Evolutionary conservation across 768 basidiomycete genomes (phyloP), one percentile per base, ranked within the genome.

Genomic region (Panus rudis): DNA sequence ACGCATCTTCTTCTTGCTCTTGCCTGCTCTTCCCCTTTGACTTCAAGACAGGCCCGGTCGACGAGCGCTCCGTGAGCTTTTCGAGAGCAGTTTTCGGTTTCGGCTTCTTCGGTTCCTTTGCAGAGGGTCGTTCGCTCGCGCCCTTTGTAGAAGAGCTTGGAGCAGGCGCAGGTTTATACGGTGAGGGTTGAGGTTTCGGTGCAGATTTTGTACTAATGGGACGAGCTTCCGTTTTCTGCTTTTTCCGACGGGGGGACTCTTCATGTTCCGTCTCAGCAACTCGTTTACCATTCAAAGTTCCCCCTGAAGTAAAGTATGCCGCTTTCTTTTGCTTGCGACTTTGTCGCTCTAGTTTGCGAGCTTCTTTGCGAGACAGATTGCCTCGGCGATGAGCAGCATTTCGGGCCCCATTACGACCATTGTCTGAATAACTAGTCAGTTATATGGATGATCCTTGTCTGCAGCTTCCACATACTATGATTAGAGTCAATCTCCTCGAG

Each of bases 1-100:
- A 90, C 0, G 74, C 72, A 54, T 93, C 92, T 52, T 98, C 93
- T 25, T 84, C 73, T 23, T 69, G 63, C 47, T 88, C 76, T 44
- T 65, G 63, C 24, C 66, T 5, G 62, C 61, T 20, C 61, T 23
- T 14, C 16, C 39, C 32, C 30, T 19, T 19, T 20, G 2, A 42
- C 20, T 3, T 44, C 57, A 0, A 39, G 16, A 33, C 8, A 34
- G 33, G 17, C 4, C 19, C 24, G 8, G 43, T 8, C 10, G 28
- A 35, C 28, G 59, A 45, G 23, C 52, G 54, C 4, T 45, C 50
- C 0, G 45, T 57, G 17, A 66, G 59, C 46, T 59, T 70, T 38
- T 68, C 65, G 10, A 69, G 54, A 1, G 67, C 57, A 1, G 62
- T 66, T 45, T 54, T 55, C 19, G 45, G 6, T 33, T 53, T 48